phyloP scores from a whole-genome alignment of 805 yeast genomes.

The Tetrapisispora phaffii region DNA sequence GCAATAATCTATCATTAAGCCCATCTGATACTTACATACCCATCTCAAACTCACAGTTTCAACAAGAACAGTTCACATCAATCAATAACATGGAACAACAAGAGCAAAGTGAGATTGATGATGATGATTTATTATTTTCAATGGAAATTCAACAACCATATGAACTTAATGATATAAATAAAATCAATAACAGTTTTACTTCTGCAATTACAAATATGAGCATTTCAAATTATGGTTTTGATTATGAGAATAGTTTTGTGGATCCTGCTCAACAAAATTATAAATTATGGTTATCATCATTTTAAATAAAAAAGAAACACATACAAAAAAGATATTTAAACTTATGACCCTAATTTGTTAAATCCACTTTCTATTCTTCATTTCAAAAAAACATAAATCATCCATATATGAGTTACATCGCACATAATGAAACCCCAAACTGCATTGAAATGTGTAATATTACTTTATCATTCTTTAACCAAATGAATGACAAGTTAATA shows the following conservation, averaged over 20 bases:
- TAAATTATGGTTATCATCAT: constrained; percentile 20
- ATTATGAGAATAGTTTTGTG: background rate
- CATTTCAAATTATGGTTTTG: background rate
- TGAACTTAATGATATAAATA: background rate
- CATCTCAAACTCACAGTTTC: background rate
- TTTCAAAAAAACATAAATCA: too few species aligned
- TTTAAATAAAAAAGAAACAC: constrained; percentile 1
- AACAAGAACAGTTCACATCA: background rate
- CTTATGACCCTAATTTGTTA: background rate
- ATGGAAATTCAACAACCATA: constrained; percentile 4
- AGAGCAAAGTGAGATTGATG: background rate
- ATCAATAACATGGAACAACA: background rate
- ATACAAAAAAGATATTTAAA: too few species aligned
- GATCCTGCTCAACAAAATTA: constrained; percentile 22
- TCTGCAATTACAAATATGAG: background rate
- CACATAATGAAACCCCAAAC: too few species aligned
- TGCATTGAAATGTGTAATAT: too few species aligned
- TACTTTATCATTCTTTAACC: too few species aligned
- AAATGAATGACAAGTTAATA: too few species aligned
- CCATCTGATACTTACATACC: background rate
- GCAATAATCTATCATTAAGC: constrained; percentile 1
- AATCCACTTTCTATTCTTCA: too few species aligned
- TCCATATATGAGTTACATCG: too few species aligned
- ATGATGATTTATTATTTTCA: constrained; percentile 5
- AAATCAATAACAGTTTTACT: background rate